Evolutionary conservation across 176 grass and related monocot genomes (phyloP), one percentile per base, ranked within the genome.

Genomic region (Ensete glaucum): DNA sequence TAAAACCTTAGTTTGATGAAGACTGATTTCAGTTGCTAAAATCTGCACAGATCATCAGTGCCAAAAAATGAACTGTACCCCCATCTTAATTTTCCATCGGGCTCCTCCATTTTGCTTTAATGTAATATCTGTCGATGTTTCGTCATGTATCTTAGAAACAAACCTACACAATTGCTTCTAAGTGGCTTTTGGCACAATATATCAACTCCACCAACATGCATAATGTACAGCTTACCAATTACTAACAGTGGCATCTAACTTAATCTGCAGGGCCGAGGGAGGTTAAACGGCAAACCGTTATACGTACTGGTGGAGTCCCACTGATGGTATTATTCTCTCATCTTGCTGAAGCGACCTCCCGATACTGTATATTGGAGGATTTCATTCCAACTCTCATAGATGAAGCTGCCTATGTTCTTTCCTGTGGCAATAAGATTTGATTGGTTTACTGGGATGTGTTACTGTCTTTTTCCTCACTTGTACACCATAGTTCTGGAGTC

Each of bases 231-330:
- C 27, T 29, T 29, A 29, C 27, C 27, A 29, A 29, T 29, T 29
- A 29, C 2, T 2, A 29, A 43, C 34, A 43, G 34, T 43, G 4
- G 34, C 34, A 43, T 15, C 5, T 51, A 43, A 64, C 48, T 76
- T 22, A 11, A 50, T 23, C 63, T 82, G 57, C 88, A 90, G 88
- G 88, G 88, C 9, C 84, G 84, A 55, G 88, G 84, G 11, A 90
- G 79, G 88, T 65, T 90, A 72, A 87, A 82, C 13, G 88, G 78
- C 12, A 90, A 87, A 79, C 82, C 79, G 10, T 67, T 90, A n/a
- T 90, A 81, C 67, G 43, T 87, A 50, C 84, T 87, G 4, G 79
- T 90, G 65, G 82, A 90, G 81, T 82, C 81, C 53, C 79, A 55
- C 52, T 87, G 81, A 78, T 73, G 67, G 55, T 24, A 52, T 19